These are phyloP conservation scores for Pichia kluyveri DNA, from an alignment of 805 yeast genomes.

Conservation along the genomic window DNA sequence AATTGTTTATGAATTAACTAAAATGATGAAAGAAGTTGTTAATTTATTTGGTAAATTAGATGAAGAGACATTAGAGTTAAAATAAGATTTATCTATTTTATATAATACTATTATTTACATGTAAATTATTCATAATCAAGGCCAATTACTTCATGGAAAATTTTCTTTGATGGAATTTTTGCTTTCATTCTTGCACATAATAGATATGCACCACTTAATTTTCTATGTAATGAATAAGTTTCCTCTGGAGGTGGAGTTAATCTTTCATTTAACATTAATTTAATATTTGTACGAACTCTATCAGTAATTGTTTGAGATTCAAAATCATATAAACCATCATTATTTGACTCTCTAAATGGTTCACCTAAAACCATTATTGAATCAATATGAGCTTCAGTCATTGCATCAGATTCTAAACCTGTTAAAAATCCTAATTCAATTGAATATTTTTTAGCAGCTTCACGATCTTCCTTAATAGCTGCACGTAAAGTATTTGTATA, in stretches of 20 bases:
- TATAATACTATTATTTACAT: not conserved
- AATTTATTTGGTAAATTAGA: conserved; percentile 58
- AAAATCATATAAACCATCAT: conserved; percentile 58
- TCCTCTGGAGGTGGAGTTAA: conserved; percentile 97
- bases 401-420: conserved; percentile 78
- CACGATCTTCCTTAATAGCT: conserved; percentile 62
- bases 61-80: conserved; percentile 47
- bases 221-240: conserved; percentile 92
- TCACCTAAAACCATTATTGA: conserved; percentile 88
- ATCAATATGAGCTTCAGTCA: conserved; percentile 89
- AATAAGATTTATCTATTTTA: not conserved
- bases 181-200: conserved; percentile 84
- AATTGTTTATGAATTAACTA: conserved; percentile 55
- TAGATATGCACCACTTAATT: conserved; percentile 87
- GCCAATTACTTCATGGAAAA: conserved; percentile 73
- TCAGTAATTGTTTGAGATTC: conserved; percentile 85
- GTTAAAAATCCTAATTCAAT: conserved; percentile 77
- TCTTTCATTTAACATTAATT: conserved; percentile 84
- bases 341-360: conserved; percentile 60
- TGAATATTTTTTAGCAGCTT: conserved; percentile 55
- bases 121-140: conserved; percentile 22
- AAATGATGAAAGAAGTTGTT: conserved; percentile 44
- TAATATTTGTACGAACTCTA: conserved; percentile 79
- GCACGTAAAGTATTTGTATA: conserved; percentile 69
- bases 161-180: conserved; percentile 65